Base-by-base conservation (phyloP, 2,329 filamentous ascomycete species). In the Aspergillus oerlinghausenensis region DNA sequence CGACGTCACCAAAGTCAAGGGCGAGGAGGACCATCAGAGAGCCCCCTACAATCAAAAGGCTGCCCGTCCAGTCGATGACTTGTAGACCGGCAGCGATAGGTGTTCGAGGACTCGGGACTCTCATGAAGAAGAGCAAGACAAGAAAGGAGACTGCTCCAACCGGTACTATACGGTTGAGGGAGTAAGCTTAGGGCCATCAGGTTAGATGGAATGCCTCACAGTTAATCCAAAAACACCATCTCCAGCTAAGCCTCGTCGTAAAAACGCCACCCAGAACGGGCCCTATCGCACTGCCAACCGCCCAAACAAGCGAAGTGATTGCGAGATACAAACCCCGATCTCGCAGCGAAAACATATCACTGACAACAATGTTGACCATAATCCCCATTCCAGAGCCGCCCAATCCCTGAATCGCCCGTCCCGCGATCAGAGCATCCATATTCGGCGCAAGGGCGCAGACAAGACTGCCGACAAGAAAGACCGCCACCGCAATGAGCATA, bases 391-490 rank as follows among this genome's bases (percentile, higher is more conserved):
- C 79, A 1, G 76, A 77, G 3, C 70, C 73, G 0, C 79, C 80
- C 3, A 80, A 63, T 0, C 84, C 84, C 54, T 43, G 40, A 43
- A 43, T 43, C n/a, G 40, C 40, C 3, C 40, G 70, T 8, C 74
- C 74, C 8, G 70, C 74, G 52, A 84, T 79, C 43, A 84, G 67
- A 73, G 76, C 77, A 14, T 63, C 66, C 66, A 85, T 77, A 38
- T 70, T 73, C 28, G 73, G 66, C 23, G 78, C 77, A 19, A 43
- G 40, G 40, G 78, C 82, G 52, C 79, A 79, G 1, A 84, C 54
- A 21, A 84, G 58, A 55, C 77, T 81, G 0, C 82, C 82, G 1
- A 76, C 60, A 64, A 83, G 81, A 68, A 85, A 85, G 3, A 83
- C 70, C 26, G 61, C 72, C 3, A 78, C 74, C 1, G 81, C 77